Evolutionary conservation across 371 early-diverging fungal species (phyloP).

Genomic region (Apophysomyces trapeziformis): DNA sequence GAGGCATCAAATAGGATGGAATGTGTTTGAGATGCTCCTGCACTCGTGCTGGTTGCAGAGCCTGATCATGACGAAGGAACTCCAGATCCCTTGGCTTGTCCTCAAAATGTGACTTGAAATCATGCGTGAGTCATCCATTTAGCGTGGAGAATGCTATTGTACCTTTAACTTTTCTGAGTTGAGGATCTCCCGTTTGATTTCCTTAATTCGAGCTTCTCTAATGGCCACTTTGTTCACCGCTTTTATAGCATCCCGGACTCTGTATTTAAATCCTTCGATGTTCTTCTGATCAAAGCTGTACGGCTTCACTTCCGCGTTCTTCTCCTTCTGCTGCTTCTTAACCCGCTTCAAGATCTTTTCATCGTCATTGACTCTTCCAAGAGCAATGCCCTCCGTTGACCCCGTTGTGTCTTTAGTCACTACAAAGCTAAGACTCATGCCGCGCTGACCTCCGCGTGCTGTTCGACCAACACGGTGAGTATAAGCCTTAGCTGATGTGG

Average conservation of each 20-base stretch:
- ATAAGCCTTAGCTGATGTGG: slow-evolving; percentile 87
- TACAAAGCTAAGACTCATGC: slow-evolving; percentile 90
- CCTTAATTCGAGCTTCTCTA: slow-evolving; percentile 90
- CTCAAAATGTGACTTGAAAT: slow-evolving; percentile 86
- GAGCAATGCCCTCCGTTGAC: slow-evolving; percentile 30
- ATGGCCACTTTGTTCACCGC: slow-evolving; percentile 78
- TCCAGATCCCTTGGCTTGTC: slow-evolving; percentile 94
- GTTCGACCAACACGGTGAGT: slow-evolving; percentile 98
- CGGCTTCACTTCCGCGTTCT: slow-evolving; percentile 70
- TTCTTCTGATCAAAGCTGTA: slow-evolving; percentile 90
- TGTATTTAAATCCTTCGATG: slow-evolving; percentile 90
- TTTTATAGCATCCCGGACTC: slow-evolving; percentile 87
- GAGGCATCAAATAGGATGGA: slow-evolving; percentile 89
- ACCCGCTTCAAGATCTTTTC: slow-evolving; percentile 76
- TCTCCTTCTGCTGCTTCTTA: slow-evolving; percentile 67
- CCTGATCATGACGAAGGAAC: slow-evolving; percentile 90
- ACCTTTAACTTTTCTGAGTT: slow-evolving; percentile 92
- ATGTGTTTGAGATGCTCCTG: slow-evolving; percentile 91
- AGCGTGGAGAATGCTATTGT: slow-evolving; percentile 4
- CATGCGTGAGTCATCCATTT: background rate
- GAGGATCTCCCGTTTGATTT: slow-evolving; percentile 90
- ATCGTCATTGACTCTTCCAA: slow-evolving; percentile 57
- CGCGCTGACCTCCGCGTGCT: slow-evolving; percentile 90
- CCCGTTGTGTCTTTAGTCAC: slow-evolving; percentile 53
- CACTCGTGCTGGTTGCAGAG: slow-evolving; percentile 79